Evolutionary conservation across 768 basidiomycete species (phyloP).

Genomic region (Pleurotus djamor): DNA sequence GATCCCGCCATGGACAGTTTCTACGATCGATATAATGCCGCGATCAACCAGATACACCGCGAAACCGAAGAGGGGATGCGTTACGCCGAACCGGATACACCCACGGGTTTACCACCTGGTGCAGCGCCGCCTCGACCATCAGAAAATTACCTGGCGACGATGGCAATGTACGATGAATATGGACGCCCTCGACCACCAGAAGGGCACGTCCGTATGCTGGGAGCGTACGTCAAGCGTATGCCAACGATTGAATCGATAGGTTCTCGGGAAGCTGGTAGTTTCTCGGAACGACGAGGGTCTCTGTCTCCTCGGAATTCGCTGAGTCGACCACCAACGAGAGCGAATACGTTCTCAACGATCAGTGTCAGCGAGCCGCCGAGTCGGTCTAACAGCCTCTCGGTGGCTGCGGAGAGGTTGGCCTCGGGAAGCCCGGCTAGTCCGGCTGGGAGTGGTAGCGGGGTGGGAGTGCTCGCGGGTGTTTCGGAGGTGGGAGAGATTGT

Average conservation of each 20-base stretch:
- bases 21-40: slow-evolving; percentile 46
- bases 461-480: slow-evolving; percentile 13
- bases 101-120: slow-evolving; percentile 8
- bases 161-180: slow-evolving; percentile 6
- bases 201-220: slow-evolving; percentile 57
- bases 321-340: slow-evolving; percentile 39
- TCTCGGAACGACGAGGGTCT: slow-evolving; percentile 19
- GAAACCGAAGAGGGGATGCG: slow-evolving; percentile 51
- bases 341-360: slow-evolving; percentile 28
- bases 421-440: not conserved
- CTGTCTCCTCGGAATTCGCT: slow-evolving; percentile 15
- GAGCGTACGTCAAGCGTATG: slow-evolving; percentile 69
- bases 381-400: slow-evolving; percentile 29
- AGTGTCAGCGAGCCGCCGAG: slow-evolving; percentile 34
- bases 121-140: slow-evolving; percentile 1
- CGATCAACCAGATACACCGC: slow-evolving; percentile 47
- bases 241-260: slow-evolving; percentile 80
- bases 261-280: slow-evolving; percentile 50
- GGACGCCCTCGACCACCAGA: slow-evolving; percentile 33
- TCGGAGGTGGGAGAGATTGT: slow-evolving; percentile 33
- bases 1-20: slow-evolving; percentile 35
- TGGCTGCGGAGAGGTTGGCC: slow-evolving; percentile 25
- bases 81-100: slow-evolving; percentile 27
- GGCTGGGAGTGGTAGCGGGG: slow-evolving; percentile 3
- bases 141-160: slow-evolving; percentile 16